Percentiles rank a stretch among this genome's conserved stretches.
phyloP scores from a whole-genome alignment of 495 filamentous ascomycete genomes.

The Neurospora sp. region DNA sequence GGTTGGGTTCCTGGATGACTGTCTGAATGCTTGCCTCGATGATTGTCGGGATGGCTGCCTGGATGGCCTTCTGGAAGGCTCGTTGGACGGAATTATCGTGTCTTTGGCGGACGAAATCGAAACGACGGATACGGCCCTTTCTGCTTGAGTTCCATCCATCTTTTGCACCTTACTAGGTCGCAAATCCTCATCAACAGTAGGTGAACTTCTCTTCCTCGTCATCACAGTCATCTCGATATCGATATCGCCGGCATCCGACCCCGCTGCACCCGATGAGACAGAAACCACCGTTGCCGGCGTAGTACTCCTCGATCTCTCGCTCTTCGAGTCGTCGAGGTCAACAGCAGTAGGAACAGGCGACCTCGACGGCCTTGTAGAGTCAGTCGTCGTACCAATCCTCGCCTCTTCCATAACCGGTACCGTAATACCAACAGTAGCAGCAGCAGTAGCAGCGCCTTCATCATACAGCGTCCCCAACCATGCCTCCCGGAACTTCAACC shows the following conservation, averaged over 20 bases:
- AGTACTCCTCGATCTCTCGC: neutral
- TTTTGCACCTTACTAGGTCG: neutral
- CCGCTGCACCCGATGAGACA: neutral
- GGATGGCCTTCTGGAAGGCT: neutral
- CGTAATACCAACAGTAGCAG: neutral
- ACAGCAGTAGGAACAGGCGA: neutral
- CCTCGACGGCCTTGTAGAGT: neutral
- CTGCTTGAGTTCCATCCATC: neutral
- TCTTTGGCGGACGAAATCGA: no score
- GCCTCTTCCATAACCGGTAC: neutral
- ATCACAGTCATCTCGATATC: neutral
- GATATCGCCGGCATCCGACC: neutral
- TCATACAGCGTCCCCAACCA: conserved; percentile 31
- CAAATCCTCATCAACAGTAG: neutral
- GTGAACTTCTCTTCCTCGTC: neutral
- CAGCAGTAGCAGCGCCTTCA: neutral
- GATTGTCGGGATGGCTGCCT: neutral
- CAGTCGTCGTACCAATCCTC: neutral
- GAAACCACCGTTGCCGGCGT: neutral
- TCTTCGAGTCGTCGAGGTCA: neutral
- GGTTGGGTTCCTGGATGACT: neutral
- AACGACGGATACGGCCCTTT: no score
- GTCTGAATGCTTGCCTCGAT: neutral
- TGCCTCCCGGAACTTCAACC: conserved; percentile 50
- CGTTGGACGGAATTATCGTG: neutral